Base-by-base conservation (phyloP, 2,329 filamentous ascomycete genomes). In the Aspergillus neoniger region DNA sequence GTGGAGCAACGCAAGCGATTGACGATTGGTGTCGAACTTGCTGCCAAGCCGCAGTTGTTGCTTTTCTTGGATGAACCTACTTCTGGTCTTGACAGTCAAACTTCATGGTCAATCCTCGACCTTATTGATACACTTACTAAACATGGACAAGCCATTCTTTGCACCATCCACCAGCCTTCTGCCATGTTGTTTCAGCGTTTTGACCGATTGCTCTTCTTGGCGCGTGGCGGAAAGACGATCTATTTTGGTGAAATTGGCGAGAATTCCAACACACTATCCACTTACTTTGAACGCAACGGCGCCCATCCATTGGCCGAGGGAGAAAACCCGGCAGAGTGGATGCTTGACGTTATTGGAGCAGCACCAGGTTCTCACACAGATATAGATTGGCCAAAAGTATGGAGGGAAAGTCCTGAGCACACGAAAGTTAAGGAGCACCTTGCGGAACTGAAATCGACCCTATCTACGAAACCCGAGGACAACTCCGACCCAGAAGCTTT, bases 21-120 rank as follows among this genome's bases (percentile, higher is more conserved):
- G 5, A 97, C 92, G 0, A 96, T 97, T 65, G 94, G 92, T 76
- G 93, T 97, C 17, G 94, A 98, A 74, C 84, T 98, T 19, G 93
- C 92, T 44, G 93, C 94, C 4, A 96, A 95, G 79, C 94, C 94
- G 5, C 88, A 91, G 43, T 83, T 96, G 54, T 82, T 96, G 62
- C 86, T 97, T 48, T 97, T 97, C 79, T 85, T 97, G 43, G 93
- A 97, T 70, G 93, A 97, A 77, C 93, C 93, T 12, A 97, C 93
- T 2, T 96, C 92, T 28, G 93, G 93, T 81, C 86, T 97, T 15
- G 93, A 97, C 76, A 91, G 88, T 70, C 92, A 96, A 75, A 96
- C 92, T 1, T 94, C 92, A 0, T 96, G 91, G 91, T 90, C 91
- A 65, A 96, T 96, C 71, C 83, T 92, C 47, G 88, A 91, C 72